Evolutionary conservation across 257 asterid species (phyloP).

Genomic region (Misopates orontium): DNA sequence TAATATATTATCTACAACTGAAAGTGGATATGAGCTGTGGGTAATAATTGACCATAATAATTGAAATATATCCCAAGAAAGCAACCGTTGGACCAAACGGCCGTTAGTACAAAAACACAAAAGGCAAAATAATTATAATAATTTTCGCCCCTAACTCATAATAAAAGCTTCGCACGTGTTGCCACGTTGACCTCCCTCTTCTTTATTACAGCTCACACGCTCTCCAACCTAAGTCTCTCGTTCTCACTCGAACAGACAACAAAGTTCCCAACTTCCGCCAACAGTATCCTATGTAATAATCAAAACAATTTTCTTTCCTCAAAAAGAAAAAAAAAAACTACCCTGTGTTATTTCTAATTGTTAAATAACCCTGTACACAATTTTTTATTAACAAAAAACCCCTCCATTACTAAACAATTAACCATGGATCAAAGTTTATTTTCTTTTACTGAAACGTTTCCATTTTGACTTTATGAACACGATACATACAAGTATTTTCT

Average conservation of each 20-base stretch:
- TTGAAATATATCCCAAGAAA: neutral
- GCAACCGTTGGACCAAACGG: conserved; percentile 22
- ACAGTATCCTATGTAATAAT: neutral
- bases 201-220: conserved; percentile 29
- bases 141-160: conserved; percentile 1
- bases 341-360: too few species aligned
- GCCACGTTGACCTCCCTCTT: conserved; percentile 41
- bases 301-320: neutral
- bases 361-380: too few species aligned
- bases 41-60: neutral
- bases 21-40: neutral
- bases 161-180: conserved; percentile 30
- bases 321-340: conserved; percentile 5
- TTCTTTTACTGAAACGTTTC: too few species aligned
- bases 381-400: too few species aligned
- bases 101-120: conserved; percentile 6
- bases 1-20: too few species aligned
- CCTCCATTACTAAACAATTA: too few species aligned
- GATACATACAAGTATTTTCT: too few species aligned
- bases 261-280: neutral
- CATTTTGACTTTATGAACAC: too few species aligned
- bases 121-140: neutral
- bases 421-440: too few species aligned
- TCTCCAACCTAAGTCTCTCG: conserved; percentile 9
- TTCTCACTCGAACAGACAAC: neutral